phyloP scores from a whole-genome alignment of 148 eudicot genomes.

The Pouteria glomerata region DNA sequence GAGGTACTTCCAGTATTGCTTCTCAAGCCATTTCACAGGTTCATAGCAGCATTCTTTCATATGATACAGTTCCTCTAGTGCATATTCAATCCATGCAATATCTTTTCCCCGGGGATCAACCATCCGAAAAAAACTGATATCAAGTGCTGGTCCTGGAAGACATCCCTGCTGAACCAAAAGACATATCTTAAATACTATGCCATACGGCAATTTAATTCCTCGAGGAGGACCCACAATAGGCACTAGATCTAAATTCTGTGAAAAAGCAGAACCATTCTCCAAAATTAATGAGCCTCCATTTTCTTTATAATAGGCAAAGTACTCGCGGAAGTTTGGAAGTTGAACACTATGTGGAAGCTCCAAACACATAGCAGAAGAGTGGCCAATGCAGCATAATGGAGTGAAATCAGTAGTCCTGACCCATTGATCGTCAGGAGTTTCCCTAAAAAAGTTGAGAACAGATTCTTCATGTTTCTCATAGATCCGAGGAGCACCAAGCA shows the following conservation, averaged over 20 bases:
- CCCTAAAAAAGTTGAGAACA: constrained; percentile 28
- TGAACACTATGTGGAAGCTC: constrained; percentile 40
- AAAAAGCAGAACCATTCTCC: constrained; percentile 36
- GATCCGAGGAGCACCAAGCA: constrained; percentile 64
- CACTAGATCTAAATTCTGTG: constrained; percentile 42
- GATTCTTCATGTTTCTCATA: constrained; percentile 35
- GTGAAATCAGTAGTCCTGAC: constrained; percentile 76
- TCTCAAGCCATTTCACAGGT: constrained; percentile 57
- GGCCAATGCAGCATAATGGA: constrained; percentile 48
- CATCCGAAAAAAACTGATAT: constrained; percentile 45
- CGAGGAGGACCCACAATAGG: constrained; percentile 57
- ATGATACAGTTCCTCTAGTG: constrained; percentile 51
- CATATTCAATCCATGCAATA: constrained; percentile 38
- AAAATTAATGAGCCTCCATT: constrained; percentile 29
- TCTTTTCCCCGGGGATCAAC: constrained; percentile 48
- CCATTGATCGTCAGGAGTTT: constrained; percentile 64
- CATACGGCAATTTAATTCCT: constrained; percentile 46
- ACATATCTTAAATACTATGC: constrained; percentile 57
- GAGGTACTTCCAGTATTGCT: constrained; percentile 38
- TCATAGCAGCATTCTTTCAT: constrained; percentile 76
- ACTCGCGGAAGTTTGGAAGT: constrained; percentile 42
- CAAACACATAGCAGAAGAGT: constrained; percentile 68
- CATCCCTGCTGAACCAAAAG: constrained; percentile 69
- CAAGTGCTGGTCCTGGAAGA: constrained; percentile 62
- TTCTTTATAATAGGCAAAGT: constrained; percentile 48